Evolutionary conservation across 2,329 filamentous ascomycete species (phyloP), one percentile per base, ranked within the genome.

Genomic region (Bipolaris oryzae): DNA sequence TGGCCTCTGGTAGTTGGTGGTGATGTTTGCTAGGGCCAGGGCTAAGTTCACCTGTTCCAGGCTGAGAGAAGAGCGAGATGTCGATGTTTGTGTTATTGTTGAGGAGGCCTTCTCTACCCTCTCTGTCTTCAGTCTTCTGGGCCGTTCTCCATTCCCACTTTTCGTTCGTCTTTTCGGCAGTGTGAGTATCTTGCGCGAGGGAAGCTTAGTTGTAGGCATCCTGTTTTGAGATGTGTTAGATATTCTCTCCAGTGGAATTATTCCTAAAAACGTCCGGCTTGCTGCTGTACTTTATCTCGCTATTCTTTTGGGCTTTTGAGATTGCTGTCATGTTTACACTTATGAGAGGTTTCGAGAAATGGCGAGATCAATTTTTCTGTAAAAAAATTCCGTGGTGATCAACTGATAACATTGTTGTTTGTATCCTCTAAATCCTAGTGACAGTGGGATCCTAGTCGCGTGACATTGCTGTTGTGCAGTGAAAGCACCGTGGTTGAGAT

Each of bases 1-100:
- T 1, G 55, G 50, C 10, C 35, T 45, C 35, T 57, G 55, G 18
- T 54, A 57, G 15, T 57, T 46, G 10, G 1, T 33, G 6, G 10
- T 35, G 34, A 54, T 45, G 11, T 54, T 46, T n/a, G 55, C 39
- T 16, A 54, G 34, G 7, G 39, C 50, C 21, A 41, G 45, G 13
- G 55, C 45, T 11, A n/a, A 45, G 4, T 20, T 15, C 0, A 23
- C 16, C 11, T 57, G 37, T 20, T 41, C 44, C 3, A 21, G 18
- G 4, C 35, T 57, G 13, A 57, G 38, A 13, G 35, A 10, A 7
- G 16, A 21, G 5, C 23, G 5, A 7, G 21, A n/a, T 7, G 9
- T 45, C 7, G 11, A 20, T 11, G 9, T 38, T 10, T 2, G n/a
- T 23, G 4, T 21, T 6, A 11, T 15, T 2, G 5, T 1, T 4